Evolutionary conservation across 2,329 filamentous ascomycete genomes (phyloP).

Genomic region (Corynespora cassiicola): DNA sequence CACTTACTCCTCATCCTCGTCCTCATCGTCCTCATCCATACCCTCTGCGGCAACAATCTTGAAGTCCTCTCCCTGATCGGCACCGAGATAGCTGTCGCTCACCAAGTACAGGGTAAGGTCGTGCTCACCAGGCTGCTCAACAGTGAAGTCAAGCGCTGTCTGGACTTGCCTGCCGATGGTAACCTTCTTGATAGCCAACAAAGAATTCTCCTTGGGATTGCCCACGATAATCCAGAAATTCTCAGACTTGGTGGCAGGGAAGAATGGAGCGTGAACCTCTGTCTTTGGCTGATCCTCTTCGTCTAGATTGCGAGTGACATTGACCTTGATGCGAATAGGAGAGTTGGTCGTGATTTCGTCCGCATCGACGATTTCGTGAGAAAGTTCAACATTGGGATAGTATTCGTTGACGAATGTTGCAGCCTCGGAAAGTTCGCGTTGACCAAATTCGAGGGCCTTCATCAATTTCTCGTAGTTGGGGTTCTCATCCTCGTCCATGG

Average conservation of each 20-base stretch:
- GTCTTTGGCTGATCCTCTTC: conserved; percentile 76
- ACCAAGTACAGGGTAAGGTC: conserved; percentile 92
- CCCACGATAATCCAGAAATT: conserved; percentile 99
- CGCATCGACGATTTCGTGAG: conserved; percentile 83
- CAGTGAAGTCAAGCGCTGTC: conserved; percentile 84
- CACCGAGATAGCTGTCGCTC: conserved; percentile 95
- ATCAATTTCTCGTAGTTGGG: conserved; percentile 79
- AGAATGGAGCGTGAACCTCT: conserved; percentile 94
- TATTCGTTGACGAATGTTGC: conserved; percentile 95
- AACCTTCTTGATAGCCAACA: conserved; percentile 93
- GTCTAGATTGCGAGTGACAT: conserved; percentile 82
- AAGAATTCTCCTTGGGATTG: conserved; percentile 84
- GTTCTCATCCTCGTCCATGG: conserved; percentile 96
- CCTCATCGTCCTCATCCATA: conserved; percentile 92
- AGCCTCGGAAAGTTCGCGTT: conserved; percentile 84
- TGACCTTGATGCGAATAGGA: conserved; percentile 82
- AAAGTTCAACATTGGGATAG: conserved; percentile 92
- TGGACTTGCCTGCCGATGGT: conserved; percentile 82
- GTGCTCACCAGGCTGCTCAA: conserved; percentile 83
- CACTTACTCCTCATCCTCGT: conserved; percentile 64
- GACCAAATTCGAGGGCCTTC: conserved; percentile 77
- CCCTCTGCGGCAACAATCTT: conserved; percentile 85
- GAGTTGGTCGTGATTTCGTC: conserved; percentile 81
- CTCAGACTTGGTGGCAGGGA: conserved; percentile 88
- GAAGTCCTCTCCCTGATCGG: conserved; percentile 94